Base-by-base conservation (phyloP, 2,329 filamentous ascomycete genomes). In the Neonectria hederae region DNA sequence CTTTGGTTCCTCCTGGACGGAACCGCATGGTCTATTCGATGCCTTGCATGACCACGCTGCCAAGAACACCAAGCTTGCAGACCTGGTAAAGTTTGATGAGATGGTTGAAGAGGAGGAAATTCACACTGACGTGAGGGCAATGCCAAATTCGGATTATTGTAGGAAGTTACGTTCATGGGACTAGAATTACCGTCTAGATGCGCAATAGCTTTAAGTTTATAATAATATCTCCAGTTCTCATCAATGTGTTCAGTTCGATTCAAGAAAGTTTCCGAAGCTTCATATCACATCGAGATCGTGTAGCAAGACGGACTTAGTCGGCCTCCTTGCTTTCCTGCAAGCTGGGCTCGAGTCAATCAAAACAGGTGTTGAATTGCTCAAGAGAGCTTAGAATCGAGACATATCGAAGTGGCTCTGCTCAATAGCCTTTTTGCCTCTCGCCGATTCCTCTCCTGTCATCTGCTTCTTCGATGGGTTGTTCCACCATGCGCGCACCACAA, bases 1-100 rank as follows among this genome's bases (percentile, higher is more conserved):
- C 45, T 66, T 67, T 45, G 68, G 69, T 3, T 71, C 64, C 0
- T 67, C 68, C 4, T 70, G 60, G 62, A 71, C 69, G 1, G 66
- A 65, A 8, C 67, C 69, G 3, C 67, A 71, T 49, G 40, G 22
- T 2, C 51, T 69, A 14, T 4, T 69, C 1, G 61, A 68, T 30
- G 57, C 55, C 6, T 19, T 66, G 24, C 28, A 57, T 13, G 42
- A 59, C 24, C 24, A 26, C 24, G 24, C 24, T 26, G 21, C n/a
- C 3, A 61, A 45, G 5, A 59, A 49, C 2, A 9, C 13, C 2
- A 64, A 42, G 28, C 2, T 68, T 7, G 53, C 63, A 8, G 69
- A 71, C 46, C 61, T 56, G n/a, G 53, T 43, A 1, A 65, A 40
- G 60, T 69, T 70, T 38, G 63, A 65, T 17, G 30, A 69, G 13